Evolutionary conservation across 2,329 filamentous ascomycete species (phyloP).

Genomic region (Aspergillus oerlinghausenensis): DNA sequence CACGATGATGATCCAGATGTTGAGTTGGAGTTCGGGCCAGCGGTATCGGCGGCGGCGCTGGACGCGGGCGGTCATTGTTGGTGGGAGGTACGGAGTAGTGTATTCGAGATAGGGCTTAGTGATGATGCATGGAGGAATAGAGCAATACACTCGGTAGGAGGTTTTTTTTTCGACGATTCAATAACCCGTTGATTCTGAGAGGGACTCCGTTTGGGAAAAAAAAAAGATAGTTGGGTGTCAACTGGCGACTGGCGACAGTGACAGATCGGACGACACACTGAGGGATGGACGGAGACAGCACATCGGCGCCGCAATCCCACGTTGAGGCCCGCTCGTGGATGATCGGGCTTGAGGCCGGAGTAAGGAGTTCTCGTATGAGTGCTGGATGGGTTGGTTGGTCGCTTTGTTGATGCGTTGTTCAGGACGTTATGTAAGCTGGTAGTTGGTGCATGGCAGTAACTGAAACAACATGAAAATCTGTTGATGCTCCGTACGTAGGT

Average conservation of each 20-base stretch:
- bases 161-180: too few relatives aligned
- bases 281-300: slow-evolving; percentile 3
- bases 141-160: neutral
- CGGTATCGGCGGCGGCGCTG: slow-evolving; percentile 48
- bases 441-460: neutral
- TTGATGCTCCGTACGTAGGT: neutral
- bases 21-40: slow-evolving; percentile 63
- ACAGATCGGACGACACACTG: neutral
- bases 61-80: slow-evolving; percentile 28
- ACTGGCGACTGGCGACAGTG: neutral
- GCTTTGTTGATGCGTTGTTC: neutral
- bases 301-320: slow-evolving; percentile 7
- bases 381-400: neutral
- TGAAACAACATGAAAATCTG: neutral
- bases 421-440: neutral
- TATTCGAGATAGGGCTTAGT: neutral
- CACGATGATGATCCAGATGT: slow-evolving; percentile 61
- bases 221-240: neutral
- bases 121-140: neutral
- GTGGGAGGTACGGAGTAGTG: neutral
- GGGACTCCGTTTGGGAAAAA: neutral
- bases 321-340: neutral
- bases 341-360: neutral
- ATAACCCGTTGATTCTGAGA: too few relatives aligned
- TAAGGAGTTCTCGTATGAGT: neutral